These are phyloP conservation scores for Diplocarpon rosae DNA, from an alignment of 2,329 filamentous ascomycete genomes.

Conservation along the genomic window DNA sequence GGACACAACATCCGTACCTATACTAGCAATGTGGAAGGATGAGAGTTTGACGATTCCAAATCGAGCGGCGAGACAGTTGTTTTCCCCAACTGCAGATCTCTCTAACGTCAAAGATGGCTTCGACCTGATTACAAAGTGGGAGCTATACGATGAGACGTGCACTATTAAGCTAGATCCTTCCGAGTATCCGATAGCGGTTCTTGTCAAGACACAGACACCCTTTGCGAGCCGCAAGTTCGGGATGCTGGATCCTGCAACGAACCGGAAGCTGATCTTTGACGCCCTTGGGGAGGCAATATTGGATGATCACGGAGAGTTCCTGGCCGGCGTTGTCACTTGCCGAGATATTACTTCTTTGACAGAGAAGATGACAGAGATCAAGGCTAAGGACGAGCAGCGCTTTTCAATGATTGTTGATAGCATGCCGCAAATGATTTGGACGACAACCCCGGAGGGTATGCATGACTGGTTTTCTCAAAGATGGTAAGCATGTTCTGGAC, in stretches of 20 bases:
- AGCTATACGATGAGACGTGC: slow-evolving; percentile 57
- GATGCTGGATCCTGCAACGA: slow-evolving; percentile 44
- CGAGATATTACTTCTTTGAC: slow-evolving; percentile 63
- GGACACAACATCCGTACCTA: slow-evolving; percentile 63
- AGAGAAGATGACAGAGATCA: slow-evolving; percentile 58
- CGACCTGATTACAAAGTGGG: slow-evolving; percentile 49
- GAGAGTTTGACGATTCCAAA: slow-evolving; percentile 65
- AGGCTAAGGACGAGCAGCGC: slow-evolving; percentile 58
- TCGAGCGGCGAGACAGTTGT: slow-evolving; percentile 39
- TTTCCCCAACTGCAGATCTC: slow-evolving; percentile 33
- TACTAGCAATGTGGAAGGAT: slow-evolving; percentile 74
- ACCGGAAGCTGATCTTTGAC: slow-evolving; percentile 48
- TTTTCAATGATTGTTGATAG: slow-evolving; percentile 69
- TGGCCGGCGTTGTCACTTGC: slow-evolving; percentile 62
- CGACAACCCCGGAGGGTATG: slow-evolving; percentile 51
- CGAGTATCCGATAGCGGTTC: slow-evolving; percentile 55
- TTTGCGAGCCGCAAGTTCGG: slow-evolving; percentile 52
- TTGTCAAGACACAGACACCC: slow-evolving; percentile 49
- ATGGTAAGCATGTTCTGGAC: slow-evolving; percentile 35
- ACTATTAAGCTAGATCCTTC: slow-evolving; percentile 41
- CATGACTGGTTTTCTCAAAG: slow-evolving; percentile 65
- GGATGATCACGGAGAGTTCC: slow-evolving; percentile 58
- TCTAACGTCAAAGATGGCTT: slow-evolving; percentile 34
- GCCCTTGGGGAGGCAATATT: slow-evolving; percentile 55
- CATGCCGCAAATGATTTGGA: slow-evolving; percentile 66